phyloP scores from a whole-genome alignment of 805 yeast genomes.

The Candida nitratophila region DNA sequence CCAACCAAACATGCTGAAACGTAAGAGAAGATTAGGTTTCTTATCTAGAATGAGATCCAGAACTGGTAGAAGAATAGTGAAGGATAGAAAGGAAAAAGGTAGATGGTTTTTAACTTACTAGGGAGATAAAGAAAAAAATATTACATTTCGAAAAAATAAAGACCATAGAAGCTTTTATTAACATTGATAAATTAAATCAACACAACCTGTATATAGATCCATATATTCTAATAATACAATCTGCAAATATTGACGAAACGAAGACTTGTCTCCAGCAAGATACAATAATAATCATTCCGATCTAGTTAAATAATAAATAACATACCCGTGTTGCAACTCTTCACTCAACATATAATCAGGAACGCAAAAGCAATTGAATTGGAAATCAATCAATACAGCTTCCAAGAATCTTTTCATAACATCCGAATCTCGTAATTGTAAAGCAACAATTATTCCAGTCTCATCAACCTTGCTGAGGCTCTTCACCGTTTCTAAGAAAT shows the following conservation, averaged over 20 bases:
- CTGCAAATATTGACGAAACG: too few relatives aligned
- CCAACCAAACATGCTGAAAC: constrained; percentile 85
- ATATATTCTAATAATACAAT: background rate
- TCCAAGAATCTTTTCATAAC: constrained; percentile 41
- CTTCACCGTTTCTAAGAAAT: constrained; percentile 37
- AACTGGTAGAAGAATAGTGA: constrained; percentile 71
- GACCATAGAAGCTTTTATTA: too few relatives aligned
- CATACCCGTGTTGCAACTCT: constrained; percentile 35
- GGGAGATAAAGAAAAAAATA: constrained; percentile 2
- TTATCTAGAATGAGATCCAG: constrained; percentile 71
- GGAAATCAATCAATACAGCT: constrained; percentile 15
- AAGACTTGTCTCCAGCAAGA: too few relatives aligned
- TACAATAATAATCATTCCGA: background rate
- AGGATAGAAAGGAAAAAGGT: constrained; percentile 78
- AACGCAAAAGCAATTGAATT: constrained; percentile 30
- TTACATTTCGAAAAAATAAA: background rate
- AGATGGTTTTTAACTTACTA: constrained; percentile 89
- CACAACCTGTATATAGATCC: background rate
- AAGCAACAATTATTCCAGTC: constrained; percentile 34
- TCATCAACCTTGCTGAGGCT: constrained; percentile 22
- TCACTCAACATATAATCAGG: constrained; percentile 24
- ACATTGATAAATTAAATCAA: background rate
- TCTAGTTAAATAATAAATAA: constrained; percentile 30
- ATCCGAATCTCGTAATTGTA: constrained; percentile 50
- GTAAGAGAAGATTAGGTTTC: constrained; percentile 88